Evolutionary conservation across 257 asterid species (phyloP).

Genomic region (Ilex asprella): DNA sequence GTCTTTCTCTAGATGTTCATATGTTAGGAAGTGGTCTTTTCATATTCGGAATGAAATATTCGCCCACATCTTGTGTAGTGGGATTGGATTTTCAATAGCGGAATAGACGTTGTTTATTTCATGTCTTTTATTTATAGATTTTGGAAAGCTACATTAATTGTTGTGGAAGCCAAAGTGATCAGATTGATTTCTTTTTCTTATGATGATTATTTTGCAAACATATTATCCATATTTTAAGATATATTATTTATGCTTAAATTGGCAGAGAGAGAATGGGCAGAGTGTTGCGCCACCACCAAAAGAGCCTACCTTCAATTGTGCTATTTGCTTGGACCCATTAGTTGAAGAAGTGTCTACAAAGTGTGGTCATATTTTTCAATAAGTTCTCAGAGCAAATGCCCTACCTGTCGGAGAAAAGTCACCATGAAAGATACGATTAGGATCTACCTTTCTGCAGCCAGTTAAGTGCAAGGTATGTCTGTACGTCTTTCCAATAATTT

Average conservation of each 20-base stretch:
- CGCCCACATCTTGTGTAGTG: no score
- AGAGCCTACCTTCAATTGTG: conserved; percentile 75
- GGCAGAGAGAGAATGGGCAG: conserved; percentile 30
- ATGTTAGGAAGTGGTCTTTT: no score
- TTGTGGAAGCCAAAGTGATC: background rate
- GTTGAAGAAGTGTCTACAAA: conserved; percentile 77
- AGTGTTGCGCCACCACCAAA: conserved; percentile 27
- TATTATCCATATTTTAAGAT: no score
- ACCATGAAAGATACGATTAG: conserved; percentile 58
- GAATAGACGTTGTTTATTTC: no score
- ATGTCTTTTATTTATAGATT: no score
- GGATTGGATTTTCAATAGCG: no score
- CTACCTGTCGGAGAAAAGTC: conserved; percentile 78
- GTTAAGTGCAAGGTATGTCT: conserved; percentile 30
- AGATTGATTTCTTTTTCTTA: no score
- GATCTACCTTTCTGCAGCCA: conserved; percentile 73
- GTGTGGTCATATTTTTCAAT: conserved; percentile 92
- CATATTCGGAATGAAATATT: no score
- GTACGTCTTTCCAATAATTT: no score
- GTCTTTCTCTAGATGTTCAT: no score
- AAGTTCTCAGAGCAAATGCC: conserved; percentile 75
- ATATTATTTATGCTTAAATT: background rate
- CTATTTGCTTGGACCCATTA: conserved; percentile 79
- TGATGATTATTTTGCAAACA: background rate
- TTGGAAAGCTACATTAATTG: no score